Percentiles rank a stretch among this genome's conserved stretches.
Conservation (phyloP, 177 flowering plant genomes). For the Vitis hybrid region DNA sequence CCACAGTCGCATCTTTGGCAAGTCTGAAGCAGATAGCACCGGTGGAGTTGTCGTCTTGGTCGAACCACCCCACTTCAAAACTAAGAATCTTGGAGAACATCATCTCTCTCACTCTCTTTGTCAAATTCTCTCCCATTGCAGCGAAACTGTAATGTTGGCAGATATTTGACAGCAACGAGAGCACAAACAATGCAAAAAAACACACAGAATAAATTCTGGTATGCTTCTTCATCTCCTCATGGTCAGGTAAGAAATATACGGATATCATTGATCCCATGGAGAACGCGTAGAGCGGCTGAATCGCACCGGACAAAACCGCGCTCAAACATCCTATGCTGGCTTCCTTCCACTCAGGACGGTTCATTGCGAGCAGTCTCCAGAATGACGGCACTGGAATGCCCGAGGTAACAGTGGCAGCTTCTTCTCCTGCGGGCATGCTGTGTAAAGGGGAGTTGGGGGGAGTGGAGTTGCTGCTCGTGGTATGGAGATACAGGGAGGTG, state of each 20-base stretch:
- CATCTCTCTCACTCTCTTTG: conserved; percentile 72
- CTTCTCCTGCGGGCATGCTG: background rate
- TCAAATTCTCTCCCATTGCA: conserved; percentile 82
- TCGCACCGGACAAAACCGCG: conserved; percentile 70
- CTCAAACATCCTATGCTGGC: conserved; percentile 52
- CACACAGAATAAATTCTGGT: conserved; percentile 43
- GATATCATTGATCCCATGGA: conserved; percentile 79
- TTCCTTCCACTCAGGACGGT: conserved; percentile 78
- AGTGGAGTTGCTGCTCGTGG: conserved; percentile 37
- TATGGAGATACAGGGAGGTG: conserved; percentile 18
- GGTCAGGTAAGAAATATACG: conserved; percentile 55
- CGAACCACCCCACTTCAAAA: conserved; percentile 92
- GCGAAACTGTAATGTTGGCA: conserved; percentile 76
- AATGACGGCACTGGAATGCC: conserved; percentile 56
- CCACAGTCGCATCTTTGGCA: conserved; percentile 83
- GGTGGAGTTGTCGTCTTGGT: conserved; percentile 73
- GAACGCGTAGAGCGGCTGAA: conserved; percentile 70
- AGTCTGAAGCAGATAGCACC: conserved; percentile 84
- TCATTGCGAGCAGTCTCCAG: conserved; percentile 55
- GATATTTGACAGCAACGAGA: conserved; percentile 54
- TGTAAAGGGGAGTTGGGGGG: conserved; percentile 9
- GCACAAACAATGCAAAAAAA: conserved; percentile 50
- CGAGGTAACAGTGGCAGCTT: conserved; percentile 1
- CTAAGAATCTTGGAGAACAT: conserved; percentile 86
- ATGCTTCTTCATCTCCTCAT: conserved; percentile 60